These are phyloP conservation scores for Favolaschia claudopus DNA, from an alignment of 768 basidiomycete genomes.

Conservation along the genomic window DNA sequence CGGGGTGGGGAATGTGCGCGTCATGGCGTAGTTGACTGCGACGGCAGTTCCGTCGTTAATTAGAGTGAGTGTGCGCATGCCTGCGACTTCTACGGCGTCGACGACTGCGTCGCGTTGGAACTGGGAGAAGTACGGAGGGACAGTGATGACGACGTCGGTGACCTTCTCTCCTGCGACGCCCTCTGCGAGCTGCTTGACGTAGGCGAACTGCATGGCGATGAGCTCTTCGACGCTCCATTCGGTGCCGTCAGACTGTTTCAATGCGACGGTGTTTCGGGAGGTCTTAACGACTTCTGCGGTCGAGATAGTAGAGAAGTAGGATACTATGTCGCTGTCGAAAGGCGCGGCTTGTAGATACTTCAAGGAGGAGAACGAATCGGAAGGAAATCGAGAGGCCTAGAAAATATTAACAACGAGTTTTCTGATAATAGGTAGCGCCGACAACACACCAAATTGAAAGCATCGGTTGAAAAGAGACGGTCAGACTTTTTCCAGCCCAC, in stretches of 20 bases:
- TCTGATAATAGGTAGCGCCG: neutral
- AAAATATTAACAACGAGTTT: slow-evolving; percentile 3
- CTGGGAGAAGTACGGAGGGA: slow-evolving; percentile 90
- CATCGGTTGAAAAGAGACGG: slow-evolving; percentile 89
- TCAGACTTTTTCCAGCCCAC: slow-evolving; percentile 95
- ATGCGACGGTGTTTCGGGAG: slow-evolving; percentile 63
- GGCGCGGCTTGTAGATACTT: slow-evolving; percentile 85
- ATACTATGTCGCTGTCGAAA: slow-evolving; percentile 61
- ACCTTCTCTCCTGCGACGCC: slow-evolving; percentile 77
- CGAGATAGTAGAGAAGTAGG: slow-evolving; percentile 66
- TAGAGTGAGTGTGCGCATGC: slow-evolving; percentile 81
- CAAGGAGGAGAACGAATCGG: slow-evolving; percentile 83
- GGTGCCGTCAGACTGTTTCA: slow-evolving; percentile 67
- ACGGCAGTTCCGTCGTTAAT: slow-evolving; percentile 94
- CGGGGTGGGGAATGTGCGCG: slow-evolving; percentile 79
- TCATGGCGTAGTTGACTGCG: slow-evolving; percentile 99
- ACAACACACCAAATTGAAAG: slow-evolving; percentile 79
- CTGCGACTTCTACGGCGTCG: slow-evolving; percentile 93
- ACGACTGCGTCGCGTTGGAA: slow-evolving; percentile 90
- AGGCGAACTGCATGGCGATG: slow-evolving; percentile 91
- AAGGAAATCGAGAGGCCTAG: slow-evolving; percentile 92
- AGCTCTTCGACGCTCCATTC: slow-evolving; percentile 91
- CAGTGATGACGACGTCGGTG: slow-evolving; percentile 85
- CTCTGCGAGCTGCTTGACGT: slow-evolving; percentile 90
- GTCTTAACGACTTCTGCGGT: slow-evolving; percentile 61